Conservation (phyloP, 768 basidiomycete species). For the Boletus vermiculosoides region DNA sequence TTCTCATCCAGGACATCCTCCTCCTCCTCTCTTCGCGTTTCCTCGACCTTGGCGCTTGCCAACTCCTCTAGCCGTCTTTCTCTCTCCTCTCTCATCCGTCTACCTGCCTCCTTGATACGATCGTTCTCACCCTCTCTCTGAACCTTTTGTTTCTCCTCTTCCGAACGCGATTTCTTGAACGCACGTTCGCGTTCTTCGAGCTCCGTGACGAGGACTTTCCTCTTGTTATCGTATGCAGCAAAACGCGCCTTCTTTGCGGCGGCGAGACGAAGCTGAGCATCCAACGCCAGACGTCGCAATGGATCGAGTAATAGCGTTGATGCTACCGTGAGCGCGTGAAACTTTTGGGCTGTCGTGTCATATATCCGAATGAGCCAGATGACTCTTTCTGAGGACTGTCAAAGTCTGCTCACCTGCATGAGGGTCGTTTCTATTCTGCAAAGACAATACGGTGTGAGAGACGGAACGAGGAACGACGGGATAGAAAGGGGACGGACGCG, state of each 20-base stretch:
- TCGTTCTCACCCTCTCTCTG: constrained; percentile 61
- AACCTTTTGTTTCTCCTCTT: constrained; percentile 58
- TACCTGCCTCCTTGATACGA: constrained; percentile 72
- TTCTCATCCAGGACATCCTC: constrained; percentile 38
- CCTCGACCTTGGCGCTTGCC: constrained; percentile 36
- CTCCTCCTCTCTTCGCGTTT: constrained; percentile 28
- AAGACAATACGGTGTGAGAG: constrained; percentile 1
- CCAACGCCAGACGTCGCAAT: constrained; percentile 70
- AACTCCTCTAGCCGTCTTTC: constrained; percentile 50
- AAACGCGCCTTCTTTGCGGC: constrained; percentile 70
- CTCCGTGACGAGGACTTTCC: constrained; percentile 72
- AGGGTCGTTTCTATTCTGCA: constrained; percentile 75
- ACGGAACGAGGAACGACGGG: constrained; percentile 14
- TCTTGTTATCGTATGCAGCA: constrained; percentile 65
- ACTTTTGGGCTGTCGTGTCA: constrained; percentile 56
- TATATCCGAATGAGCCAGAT: neutral
- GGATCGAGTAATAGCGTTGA: constrained; percentile 83
- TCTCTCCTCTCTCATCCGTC: constrained; percentile 63
- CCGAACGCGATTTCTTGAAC: constrained; percentile 67
- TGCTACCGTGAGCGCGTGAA: constrained; percentile 81
- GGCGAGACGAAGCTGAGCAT: constrained; percentile 73
- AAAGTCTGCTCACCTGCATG: constrained; percentile 56
- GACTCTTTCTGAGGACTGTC: neutral
- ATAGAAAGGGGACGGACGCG: constrained; percentile 48
- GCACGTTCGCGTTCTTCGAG: constrained; percentile 76